A percentile compares a stretch with the other conserved stretches of the same genome.
Evolutionary conservation across 1,139 yeast genomes (phyloP).

Genomic region (Taiozyma onychis): DNA sequence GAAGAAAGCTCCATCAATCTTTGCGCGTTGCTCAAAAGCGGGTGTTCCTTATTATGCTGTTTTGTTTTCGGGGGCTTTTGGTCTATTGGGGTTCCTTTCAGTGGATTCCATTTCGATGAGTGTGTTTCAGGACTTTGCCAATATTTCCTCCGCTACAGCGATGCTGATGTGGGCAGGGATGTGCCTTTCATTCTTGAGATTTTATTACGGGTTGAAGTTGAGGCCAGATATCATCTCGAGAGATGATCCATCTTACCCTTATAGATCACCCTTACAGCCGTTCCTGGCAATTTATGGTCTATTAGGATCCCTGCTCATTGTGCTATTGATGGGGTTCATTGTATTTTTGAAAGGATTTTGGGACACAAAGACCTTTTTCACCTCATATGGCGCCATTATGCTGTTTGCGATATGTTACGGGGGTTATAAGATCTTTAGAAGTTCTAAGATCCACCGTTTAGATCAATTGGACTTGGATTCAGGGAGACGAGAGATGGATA

Average conservation of each 20-base stretch:
- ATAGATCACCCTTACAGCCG: constrained; percentile 74
- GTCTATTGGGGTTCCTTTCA: constrained; percentile 54
- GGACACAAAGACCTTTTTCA: constrained; percentile 58
- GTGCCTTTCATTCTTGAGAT: constrained; percentile 68
- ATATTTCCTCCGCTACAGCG: constrained; percentile 65
- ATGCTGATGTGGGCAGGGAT: constrained; percentile 78
- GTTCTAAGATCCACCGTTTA: constrained; percentile 47
- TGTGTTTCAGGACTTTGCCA: constrained; percentile 62
- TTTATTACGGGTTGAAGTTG: constrained; percentile 58
- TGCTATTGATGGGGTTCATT: constrained; percentile 64
- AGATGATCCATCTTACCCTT: constrained; percentile 67
- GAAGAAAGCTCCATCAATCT: constrained; percentile 58
- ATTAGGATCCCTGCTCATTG: constrained; percentile 46
- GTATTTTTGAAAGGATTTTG: constrained; percentile 55
- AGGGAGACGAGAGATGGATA: constrained; percentile 71
- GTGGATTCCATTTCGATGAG: constrained; percentile 52
- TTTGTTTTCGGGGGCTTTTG: constrained; percentile 53
- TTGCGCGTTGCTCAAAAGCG: constrained; percentile 51
- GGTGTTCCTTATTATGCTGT: constrained; percentile 79
- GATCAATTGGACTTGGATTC: constrained; percentile 72
- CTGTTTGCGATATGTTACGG: constrained; percentile 49
- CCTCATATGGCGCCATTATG: constrained; percentile 62
- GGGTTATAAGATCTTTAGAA: constrained; percentile 48
- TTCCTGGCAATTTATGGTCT: constrained; percentile 66
- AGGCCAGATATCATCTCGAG: constrained; percentile 63